Base-by-base conservation (phyloP, 345 rosid genomes). In the Corchorus olitorius region DNA sequence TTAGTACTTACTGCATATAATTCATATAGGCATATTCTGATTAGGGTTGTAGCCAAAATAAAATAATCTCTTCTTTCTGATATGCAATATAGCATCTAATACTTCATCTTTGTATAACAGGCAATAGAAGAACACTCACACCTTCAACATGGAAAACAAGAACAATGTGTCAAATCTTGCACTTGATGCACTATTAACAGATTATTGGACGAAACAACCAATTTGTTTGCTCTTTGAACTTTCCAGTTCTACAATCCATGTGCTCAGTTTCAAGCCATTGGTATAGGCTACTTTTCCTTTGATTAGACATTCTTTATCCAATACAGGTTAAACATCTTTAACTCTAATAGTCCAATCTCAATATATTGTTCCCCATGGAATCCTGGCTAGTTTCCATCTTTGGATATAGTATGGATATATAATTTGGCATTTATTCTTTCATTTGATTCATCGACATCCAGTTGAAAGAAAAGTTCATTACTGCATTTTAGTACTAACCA, bases 151-250 rank as follows among this genome's bases (percentile, higher is more conserved):
- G 65, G 33, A 49, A 60, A 53, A 54, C 69, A 66, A 73, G 77
- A 84, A 76, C 77, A 81, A 76, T 46, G 34, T 71, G 79, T 79
- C 78, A 70, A 77, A 66, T 84, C 83, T 70, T 52, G 50, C 7
- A 70, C 60, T 52, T 2, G 73, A 52, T 70, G 60, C 46, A 52
- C 53, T 39, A 39, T 39, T 39, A 39, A 39, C 41, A 2, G 27
- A 34, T 70, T 34, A 16, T 33, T 50, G 73, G 50, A 69, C 27
- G 3, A 58, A 70, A 70, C 0, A 10, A 70, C 73, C 34, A 70
- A 52, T 0, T 17, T 17, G 15, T 17, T 70, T 4, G n/a, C 72
- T 22, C 61, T 17, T 50, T 52, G 8, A 70, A 17, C 8, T 39
- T 53, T 70, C 41, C 69, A 41, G 20, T 65, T 65, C 69, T 6